Evolutionary conservation across 2,329 filamentous ascomycete species (phyloP), one percentile per base, ranked within the genome.

Genomic region (Fusarium equiseti): DNA sequence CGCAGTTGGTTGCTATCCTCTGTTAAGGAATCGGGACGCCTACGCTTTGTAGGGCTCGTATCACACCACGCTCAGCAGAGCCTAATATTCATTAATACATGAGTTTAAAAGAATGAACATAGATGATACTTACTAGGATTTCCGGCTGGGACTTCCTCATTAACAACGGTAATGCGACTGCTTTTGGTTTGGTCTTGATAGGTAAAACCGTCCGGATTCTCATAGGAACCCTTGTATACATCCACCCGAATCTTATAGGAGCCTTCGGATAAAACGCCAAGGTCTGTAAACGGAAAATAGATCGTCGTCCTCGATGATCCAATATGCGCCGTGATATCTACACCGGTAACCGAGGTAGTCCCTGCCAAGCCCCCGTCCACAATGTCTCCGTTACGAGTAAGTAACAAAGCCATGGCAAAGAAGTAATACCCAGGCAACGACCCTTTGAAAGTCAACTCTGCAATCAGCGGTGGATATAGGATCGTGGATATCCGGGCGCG

Each of bases 201-300:
- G 0, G 40, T 63, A 16, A 54, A 72, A 8, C 70, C 60, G 9
- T 55, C 48, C 5, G 59, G 31, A 16, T 72, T 22, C 4, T 67
- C 45, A 18, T 63, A 56, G 22, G 57, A 49, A 27, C 72, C 70
- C 40, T 71, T 69, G 58, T 79, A 79, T 2, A 77, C 38, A 32
- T 80, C 77, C 8, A 80, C 44, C 18, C 74, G 74, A 42, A 80
- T 67, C 5, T 46, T 70, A 48, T 74, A 80, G 8, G 43, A 51
- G 1, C 79, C 79, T 3, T 63, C 55, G 7, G 42, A 29, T 0
- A 42, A 22, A n/a, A 79, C 72, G 4, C 61, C 57, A 26, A 80
- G 68, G 27, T 78, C 61, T 5, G 63, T 10, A 35, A 78, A 80
- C 7, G 71, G 58, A 49, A 77, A 80, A 8, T 71, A 58, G 6